Evolutionary conservation across 345 rosid genomes (phyloP), one percentile per base, ranked within the genome.

Genomic region (Corchorus capsularis): DNA sequence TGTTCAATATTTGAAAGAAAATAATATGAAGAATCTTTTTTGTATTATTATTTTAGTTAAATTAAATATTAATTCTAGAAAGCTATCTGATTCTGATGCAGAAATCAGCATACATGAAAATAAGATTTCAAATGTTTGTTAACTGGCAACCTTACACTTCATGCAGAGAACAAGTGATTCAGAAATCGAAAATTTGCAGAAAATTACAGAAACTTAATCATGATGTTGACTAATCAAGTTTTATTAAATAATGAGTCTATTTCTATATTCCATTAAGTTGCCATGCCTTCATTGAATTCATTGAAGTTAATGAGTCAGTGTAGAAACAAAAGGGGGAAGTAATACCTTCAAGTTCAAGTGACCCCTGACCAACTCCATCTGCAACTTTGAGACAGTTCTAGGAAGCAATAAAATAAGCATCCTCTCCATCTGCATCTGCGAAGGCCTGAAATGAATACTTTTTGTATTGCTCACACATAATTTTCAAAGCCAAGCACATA

Each of bases 361-460:
- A n/a, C n/a, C n/a, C 91, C 55, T 80, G 84, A 74, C 86, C 83
- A 76, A 81, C 85, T 86, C 98, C 98, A 56, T 93, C 92, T 2
- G 94, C 97, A 80, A 93, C 63, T 57, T 94, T 95, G 16, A 93
- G 77, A 97, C 98, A 93, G 77, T 86, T 88, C 71, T 68, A 45
- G 27, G 72, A 12, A 74, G 79, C 71, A 71, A 90, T 72, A 81
- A 93, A 93, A 81, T 90, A 88, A 66, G 92, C 92, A 86, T 93
- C 97, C 68, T 87, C 88, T 66, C 87, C 83, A 89, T 94, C 98
- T 87, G 92, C 83, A 89, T 94, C 98, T 87, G 92, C 81, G 89
- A 89, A 93, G 75, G 82, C 94, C 98, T 93, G 98, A 90, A 79
- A 88, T 89, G 83, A 91, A 83, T 89, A 91, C 78, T 84, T 74